Conservation (phyloP, 148 eudicot genomes). For the Pouteria glomerata region DNA sequence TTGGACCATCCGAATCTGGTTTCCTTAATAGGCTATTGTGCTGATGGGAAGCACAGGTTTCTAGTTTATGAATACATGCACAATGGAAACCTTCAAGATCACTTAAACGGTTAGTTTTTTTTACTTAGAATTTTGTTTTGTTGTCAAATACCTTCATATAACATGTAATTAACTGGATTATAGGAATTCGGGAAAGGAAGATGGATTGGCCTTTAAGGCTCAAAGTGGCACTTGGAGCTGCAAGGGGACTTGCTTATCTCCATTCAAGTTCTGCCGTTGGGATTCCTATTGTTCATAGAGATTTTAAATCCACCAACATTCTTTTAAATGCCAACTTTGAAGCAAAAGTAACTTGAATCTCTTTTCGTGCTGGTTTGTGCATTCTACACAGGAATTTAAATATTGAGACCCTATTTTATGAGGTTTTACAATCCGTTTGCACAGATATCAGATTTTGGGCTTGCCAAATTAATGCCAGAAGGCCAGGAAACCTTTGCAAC, state of each 20-base stretch:
- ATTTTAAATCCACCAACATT: slow-evolving; percentile 93
- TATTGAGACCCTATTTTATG: background rate
- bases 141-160: background rate
- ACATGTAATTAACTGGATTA: slow-evolving; percentile 6
- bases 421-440: background rate
- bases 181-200: slow-evolving; percentile 56
- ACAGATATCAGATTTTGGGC: slow-evolving; percentile 95
- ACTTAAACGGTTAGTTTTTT: slow-evolving; percentile 58
- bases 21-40: slow-evolving; percentile 85
- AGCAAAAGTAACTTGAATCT: slow-evolving; percentile 57
- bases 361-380: background rate
- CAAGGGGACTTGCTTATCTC: slow-evolving; percentile 91
- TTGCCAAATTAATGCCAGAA: slow-evolving; percentile 92
- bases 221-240: slow-evolving; percentile 91
- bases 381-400: background rate
- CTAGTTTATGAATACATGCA: slow-evolving; percentile 90
- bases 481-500: slow-evolving; percentile 77
- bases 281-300: slow-evolving; percentile 90
- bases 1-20: slow-evolving; percentile 90
- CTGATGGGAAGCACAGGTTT: slow-evolving; percentile 81
- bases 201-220: slow-evolving; percentile 93
- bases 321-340: slow-evolving; percentile 67
- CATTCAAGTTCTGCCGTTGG: slow-evolving; percentile 91
- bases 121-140: background rate
- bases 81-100: slow-evolving; percentile 88